These are phyloP conservation scores for Mycena vulgaris DNA, from an alignment of 768 basidiomycete species.

Conservation along the genomic window DNA sequence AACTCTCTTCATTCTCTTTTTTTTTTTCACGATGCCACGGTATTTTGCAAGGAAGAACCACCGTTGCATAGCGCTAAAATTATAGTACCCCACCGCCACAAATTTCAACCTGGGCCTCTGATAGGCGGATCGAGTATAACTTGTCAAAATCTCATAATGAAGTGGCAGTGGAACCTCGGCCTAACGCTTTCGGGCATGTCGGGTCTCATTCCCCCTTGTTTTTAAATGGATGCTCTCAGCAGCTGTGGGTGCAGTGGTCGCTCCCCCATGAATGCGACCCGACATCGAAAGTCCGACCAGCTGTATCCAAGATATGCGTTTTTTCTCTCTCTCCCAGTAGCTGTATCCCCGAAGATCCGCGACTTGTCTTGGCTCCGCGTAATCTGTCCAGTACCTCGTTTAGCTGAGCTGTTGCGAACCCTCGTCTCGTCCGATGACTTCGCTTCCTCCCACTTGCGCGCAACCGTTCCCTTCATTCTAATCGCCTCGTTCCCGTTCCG, in stretches of 20 bases:
- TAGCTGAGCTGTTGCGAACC: not conserved
- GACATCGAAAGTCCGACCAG: not conserved
- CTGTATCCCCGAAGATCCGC: too few species aligned
- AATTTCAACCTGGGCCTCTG: not conserved
- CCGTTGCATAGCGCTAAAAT: too few species aligned
- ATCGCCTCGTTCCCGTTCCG: not conserved
- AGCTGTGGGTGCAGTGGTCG: not conserved
- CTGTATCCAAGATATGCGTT: too few species aligned
- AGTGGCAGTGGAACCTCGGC: not conserved
- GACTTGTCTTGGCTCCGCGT: too few species aligned
- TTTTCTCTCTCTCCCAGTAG: too few species aligned
- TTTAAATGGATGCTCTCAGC: too few species aligned
- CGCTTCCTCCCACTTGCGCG: too few species aligned
- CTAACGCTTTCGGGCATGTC: not conserved
- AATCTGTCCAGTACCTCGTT: too few species aligned
- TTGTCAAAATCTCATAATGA: not conserved
- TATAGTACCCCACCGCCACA: too few species aligned
- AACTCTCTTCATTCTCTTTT: too few species aligned
- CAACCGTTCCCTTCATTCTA: not conserved
- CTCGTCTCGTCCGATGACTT: not conserved
- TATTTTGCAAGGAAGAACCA: too few species aligned
- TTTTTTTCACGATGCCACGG: too few species aligned
- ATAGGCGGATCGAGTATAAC: not conserved
- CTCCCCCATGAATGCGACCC: not conserved
- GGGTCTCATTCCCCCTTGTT: not conserved